Evolutionary conservation across 306 rosid species (phyloP), one percentile per base, ranked within the genome.

Genomic region (Inga laurina): DNA sequence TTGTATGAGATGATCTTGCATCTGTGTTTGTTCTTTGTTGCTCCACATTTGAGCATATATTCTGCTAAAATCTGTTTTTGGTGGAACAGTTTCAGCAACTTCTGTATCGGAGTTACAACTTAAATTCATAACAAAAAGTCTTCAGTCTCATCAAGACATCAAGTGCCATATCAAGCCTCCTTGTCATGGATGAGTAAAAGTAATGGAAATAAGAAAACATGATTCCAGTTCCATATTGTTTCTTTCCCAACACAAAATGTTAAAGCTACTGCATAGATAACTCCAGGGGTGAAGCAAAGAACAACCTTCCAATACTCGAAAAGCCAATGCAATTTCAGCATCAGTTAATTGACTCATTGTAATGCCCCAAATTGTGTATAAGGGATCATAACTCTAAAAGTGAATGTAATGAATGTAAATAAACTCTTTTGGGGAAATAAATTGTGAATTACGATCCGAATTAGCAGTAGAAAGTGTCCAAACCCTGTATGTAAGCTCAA

Each of bases 301-400:
- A 81, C 93, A 92, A 2, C 96, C 96, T 88, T 92, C 96, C 82
- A 92, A 84, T 37, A 90, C 96, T 70, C 91, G 91, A 67, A 92
- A 91, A 3, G 93, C 90, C 7, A 91, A 87, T 19, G 90, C 91
- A 44, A 87, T 87, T 88, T 88, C 94, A 71, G 86, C 90, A 87
- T 91, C 91, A 0, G 90, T 90, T 0, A 97, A 87, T 21, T 97
- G 97, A 82, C 97, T 90, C 0, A 91, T 88, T 76, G 27, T 27
- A 27, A 27, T 27, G 27, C 27, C 27, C 0, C 27, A 27, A 27
- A 27, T 27, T 27, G 27, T 27, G 27, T 27, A 27, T 1, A 27
- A 27, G 27, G 27, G 27, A 27, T 27, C 27, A 27, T 27, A 1
- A 27, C 27, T 27, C 27, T 1, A 27, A 27, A 27, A 27, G 27